phyloP scores from a whole-genome alignment of 2,329 filamentous ascomycete genomes.

The Graphium sp. region DNA sequence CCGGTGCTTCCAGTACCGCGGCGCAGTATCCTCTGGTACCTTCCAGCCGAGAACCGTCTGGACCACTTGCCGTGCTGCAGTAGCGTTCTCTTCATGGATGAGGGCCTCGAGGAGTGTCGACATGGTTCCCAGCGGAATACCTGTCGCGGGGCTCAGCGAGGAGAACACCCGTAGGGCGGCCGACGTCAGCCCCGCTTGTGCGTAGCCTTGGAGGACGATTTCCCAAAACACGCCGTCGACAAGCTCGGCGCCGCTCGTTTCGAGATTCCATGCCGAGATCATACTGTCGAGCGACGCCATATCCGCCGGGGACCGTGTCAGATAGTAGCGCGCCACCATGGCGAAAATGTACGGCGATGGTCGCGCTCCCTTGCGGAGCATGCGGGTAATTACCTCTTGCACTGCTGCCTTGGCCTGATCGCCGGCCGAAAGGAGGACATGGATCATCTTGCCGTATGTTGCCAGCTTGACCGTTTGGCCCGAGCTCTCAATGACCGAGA shows the following conservation, averaged over 20 bases:
- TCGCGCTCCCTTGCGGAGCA: slow-evolving; percentile 33
- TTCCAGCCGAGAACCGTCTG: slow-evolving; percentile 10
- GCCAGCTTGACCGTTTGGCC: slow-evolving; percentile 42
- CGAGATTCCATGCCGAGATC: slow-evolving; percentile 36
- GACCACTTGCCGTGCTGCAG: slow-evolving; percentile 16
- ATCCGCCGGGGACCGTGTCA: slow-evolving; percentile 39
- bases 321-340: slow-evolving; percentile 52
- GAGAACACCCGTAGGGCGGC: slow-evolving; percentile 31
- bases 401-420: slow-evolving; percentile 39
- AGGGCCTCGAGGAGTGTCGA: slow-evolving; percentile 21
- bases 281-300: slow-evolving; percentile 41
- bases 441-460: slow-evolving; percentile 54
- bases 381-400: slow-evolving; percentile 30
- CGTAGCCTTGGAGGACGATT: slow-evolving; percentile 51
- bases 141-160: slow-evolving; percentile 23
- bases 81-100: slow-evolving; percentile 9
- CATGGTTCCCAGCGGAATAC: slow-evolving; percentile 21
- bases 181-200: slow-evolving; percentile 28
- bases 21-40: slow-evolving; percentile 7
- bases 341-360: slow-evolving; percentile 55
- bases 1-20: slow-evolving; percentile 26
- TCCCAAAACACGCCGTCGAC: slow-evolving; percentile 53
- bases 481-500: slow-evolving; percentile 37
- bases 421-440: slow-evolving; percentile 35
- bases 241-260: slow-evolving; percentile 12